A percentile compares a stretch with the other conserved stretches of the same genome.
These are phyloP conservation scores for Hyaloscypha finlandica DNA, from an alignment of 495 filamentous ascomycete species.

Conservation along the genomic window DNA sequence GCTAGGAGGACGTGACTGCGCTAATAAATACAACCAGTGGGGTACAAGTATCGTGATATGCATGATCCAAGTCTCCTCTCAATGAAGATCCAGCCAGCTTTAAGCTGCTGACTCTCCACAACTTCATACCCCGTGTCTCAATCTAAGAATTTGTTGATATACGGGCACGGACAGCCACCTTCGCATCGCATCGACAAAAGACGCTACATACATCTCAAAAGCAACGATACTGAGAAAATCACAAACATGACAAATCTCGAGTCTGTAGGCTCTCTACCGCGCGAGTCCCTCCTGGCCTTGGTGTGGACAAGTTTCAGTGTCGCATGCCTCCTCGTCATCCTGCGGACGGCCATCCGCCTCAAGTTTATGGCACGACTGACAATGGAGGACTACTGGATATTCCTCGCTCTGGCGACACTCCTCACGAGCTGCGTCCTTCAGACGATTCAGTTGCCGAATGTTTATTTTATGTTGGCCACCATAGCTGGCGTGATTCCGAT, in stretches of 20 bases:
- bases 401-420: conserved; percentile 40
- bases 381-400: conserved; percentile 47
- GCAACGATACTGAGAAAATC: conserved; percentile 8
- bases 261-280: conserved; percentile 32
- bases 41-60: not conserved
- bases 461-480: conserved; percentile 42
- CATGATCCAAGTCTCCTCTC: conserved; percentile 27
- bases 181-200: conserved; percentile 10
- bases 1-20: conserved; percentile 11
- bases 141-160: conserved; percentile 4
- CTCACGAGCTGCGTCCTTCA: conserved; percentile 44
- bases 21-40: conserved; percentile 16
- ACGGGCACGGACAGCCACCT: conserved; percentile 1
- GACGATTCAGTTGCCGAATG: conserved; percentile 45
- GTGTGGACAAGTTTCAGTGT: conserved; percentile 39
- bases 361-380: conserved; percentile 33
- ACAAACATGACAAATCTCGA: conserved; percentile 19
- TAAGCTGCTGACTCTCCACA: conserved; percentile 5
- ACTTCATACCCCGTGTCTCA: conserved; percentile 7
- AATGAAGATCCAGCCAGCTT: conserved; percentile 17
- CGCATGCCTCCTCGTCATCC: conserved; percentile 41
- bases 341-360: conserved; percentile 43
- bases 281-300: conserved; percentile 35
- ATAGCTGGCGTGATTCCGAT: conserved; percentile 35
- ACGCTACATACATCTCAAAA: conserved; percentile 2